Percentiles rank a stretch among this genome's conserved stretches.
Evolutionary conservation across 495 filamentous ascomycete species (phyloP).

Genomic region (Penicillium simplicissimum): DNA sequence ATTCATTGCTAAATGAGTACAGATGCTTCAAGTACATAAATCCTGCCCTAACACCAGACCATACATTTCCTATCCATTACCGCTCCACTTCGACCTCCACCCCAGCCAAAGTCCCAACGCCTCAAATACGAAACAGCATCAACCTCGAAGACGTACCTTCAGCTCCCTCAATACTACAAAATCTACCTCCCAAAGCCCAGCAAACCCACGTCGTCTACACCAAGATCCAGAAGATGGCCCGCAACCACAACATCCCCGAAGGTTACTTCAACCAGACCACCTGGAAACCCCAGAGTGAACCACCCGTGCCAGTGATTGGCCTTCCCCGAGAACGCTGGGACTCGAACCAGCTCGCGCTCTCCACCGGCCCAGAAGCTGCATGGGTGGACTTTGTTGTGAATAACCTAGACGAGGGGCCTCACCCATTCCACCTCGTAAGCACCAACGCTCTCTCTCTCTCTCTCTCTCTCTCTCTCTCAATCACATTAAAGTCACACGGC

Average conservation of each 20-base stretch:
- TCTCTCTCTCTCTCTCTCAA: not conserved
- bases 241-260: slow-evolving; percentile 41
- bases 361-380: slow-evolving; percentile 22
- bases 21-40: slow-evolving; percentile 52
- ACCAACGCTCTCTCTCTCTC: not conserved
- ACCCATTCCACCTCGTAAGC: slow-evolving; percentile 53
- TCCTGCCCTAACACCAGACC: slow-evolving; percentile 41
- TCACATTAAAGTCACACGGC: not conserved
- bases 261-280: slow-evolving; percentile 52
- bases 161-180: slow-evolving; percentile 18
- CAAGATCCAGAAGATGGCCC: slow-evolving; percentile 46
- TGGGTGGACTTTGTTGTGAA: slow-evolving; percentile 56
- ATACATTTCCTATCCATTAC: slow-evolving; percentile 40
- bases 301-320: slow-evolving; percentile 28
- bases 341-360: slow-evolving; percentile 40
- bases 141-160: slow-evolving; percentile 32
- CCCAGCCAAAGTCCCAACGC: slow-evolving; percentile 3
- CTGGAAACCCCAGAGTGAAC: slow-evolving; percentile 42
- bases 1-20: slow-evolving; percentile 1
- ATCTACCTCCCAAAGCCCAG: slow-evolving; percentile 31
- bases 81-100: not conserved
- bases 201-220: slow-evolving; percentile 52
- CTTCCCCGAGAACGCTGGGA: slow-evolving; percentile 43
- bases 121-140: slow-evolving; percentile 15
- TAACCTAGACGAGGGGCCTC: slow-evolving; percentile 51